Percentiles rank a stretch among this genome's conserved stretches.
phyloP scores from a whole-genome alignment of 345 rosid genomes.

The Odontarrhena argentea region DNA sequence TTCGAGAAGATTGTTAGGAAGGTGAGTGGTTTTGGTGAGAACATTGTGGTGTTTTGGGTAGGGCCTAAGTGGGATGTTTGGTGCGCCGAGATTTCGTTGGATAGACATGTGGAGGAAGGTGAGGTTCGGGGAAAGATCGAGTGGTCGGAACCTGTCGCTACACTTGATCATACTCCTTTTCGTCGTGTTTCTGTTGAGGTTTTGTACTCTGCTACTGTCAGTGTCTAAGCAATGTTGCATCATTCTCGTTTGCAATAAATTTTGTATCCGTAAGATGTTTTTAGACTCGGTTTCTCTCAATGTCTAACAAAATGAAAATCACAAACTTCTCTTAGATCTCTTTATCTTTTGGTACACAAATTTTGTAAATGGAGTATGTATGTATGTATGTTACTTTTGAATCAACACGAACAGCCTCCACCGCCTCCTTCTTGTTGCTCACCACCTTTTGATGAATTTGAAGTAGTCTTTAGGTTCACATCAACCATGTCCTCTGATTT shows the following conservation, averaged over 20 bases:
- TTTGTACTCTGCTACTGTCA: neutral
- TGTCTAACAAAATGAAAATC: slow-evolving; percentile 4
- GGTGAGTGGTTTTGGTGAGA: slow-evolving; percentile 45
- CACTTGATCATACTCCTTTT: neutral
- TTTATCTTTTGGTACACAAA: slow-evolving; percentile 13
- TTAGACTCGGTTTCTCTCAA: neutral
- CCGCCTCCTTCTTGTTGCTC: slow-evolving; percentile 65
- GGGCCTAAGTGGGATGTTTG: slow-evolving; percentile 44
- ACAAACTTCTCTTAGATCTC: slow-evolving; percentile 16
- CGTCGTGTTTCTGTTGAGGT: neutral
- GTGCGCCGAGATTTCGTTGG: slow-evolving; percentile 62
- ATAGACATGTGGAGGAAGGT: slow-evolving; percentile 41
- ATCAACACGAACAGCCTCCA: slow-evolving; percentile 75
- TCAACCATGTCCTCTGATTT: slow-evolving; percentile 98
- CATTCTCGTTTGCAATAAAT: neutral
- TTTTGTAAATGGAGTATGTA: neutral
- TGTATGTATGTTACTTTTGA: neutral
- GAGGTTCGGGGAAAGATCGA: slow-evolving; percentile 57
- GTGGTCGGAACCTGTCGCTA: slow-evolving; percentile 42
- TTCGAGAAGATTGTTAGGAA: slow-evolving; percentile 39
- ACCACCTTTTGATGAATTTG: slow-evolving; percentile 65
- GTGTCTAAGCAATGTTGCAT: slow-evolving; percentile 1
- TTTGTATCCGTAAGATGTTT: neutral
- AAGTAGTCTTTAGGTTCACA: slow-evolving; percentile 78
- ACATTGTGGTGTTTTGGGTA: slow-evolving; percentile 68